phyloP scores from a whole-genome alignment of 805 yeast genomes.

The Wickerhamomyces rabaulensis region DNA sequence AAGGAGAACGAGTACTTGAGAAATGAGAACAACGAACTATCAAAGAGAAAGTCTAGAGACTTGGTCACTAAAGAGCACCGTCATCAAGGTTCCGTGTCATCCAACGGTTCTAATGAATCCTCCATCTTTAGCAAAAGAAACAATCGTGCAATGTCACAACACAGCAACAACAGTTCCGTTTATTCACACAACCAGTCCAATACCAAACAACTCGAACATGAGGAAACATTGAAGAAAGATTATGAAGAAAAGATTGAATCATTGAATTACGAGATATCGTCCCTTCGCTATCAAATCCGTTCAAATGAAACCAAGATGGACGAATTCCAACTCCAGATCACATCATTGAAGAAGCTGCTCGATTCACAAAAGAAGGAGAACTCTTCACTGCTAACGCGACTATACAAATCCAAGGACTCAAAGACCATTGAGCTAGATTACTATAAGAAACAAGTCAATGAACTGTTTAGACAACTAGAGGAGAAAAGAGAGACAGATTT shows the following conservation, averaged over 20 bases:
- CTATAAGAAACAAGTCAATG: slow-evolving; percentile 12
- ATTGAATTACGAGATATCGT: neutral
- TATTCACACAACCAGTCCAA: slow-evolving; percentile 2
- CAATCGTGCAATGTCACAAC: slow-evolving; percentile 11
- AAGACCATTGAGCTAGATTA: slow-evolving; percentile 9
- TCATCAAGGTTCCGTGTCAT: slow-evolving; percentile 4
- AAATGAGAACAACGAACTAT: slow-evolving; percentile 13
- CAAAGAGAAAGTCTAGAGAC: neutral
- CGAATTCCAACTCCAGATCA: neutral
- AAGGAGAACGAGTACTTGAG: slow-evolving; percentile 16
- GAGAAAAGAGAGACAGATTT: slow-evolving; percentile 15
- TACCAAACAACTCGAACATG: neutral
- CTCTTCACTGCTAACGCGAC: neutral
- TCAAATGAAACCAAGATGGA: neutral
- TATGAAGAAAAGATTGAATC: slow-evolving; percentile 3
- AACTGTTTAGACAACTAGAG: slow-evolving; percentile 12
- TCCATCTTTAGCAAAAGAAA: slow-evolving; percentile 5
- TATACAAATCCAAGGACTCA: neutral
- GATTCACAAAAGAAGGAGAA: neutral
- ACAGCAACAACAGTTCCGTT: slow-evolving; percentile 17
- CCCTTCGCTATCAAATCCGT: neutral
- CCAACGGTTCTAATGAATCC: slow-evolving; percentile 4
- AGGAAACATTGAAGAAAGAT: neutral
- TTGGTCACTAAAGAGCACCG: neutral
- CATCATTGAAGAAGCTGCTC: neutral